Conservation (phyloP, 2,329 filamentous ascomycete species). For the Dactylella cylindrospora region DNA sequence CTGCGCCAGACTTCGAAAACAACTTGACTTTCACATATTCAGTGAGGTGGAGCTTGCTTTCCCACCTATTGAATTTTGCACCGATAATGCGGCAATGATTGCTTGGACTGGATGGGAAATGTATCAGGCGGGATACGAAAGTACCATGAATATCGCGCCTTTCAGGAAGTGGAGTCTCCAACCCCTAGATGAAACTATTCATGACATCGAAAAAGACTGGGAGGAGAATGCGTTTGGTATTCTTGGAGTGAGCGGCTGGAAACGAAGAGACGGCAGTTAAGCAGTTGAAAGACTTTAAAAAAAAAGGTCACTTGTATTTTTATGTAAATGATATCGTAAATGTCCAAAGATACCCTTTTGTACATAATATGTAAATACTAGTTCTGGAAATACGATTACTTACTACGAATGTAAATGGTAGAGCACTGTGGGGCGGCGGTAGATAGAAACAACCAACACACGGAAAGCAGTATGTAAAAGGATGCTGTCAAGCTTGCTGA, state of each 20-base stretch:
- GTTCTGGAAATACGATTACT: too few relatives aligned
- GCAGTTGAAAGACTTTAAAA: background rate
- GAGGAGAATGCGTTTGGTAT: conserved; percentile 41
- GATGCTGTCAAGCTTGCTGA: too few relatives aligned
- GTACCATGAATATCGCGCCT: conserved; percentile 62
- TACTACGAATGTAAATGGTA: too few relatives aligned
- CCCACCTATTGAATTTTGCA: conserved; percentile 78
- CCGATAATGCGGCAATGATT: conserved; percentile 97
- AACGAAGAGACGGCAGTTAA: conserved; percentile 7
- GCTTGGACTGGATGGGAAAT: conserved; percentile 92
- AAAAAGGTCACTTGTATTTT: too few relatives aligned
- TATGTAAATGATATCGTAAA: too few relatives aligned
- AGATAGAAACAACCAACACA: too few relatives aligned
- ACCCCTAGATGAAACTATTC: conserved; percentile 19
- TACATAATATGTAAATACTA: too few relatives aligned
- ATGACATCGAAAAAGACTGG: conserved; percentile 23
- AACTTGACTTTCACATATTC: conserved; percentile 59
- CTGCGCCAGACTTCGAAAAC: conserved; percentile 60
- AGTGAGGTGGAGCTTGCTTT: conserved; percentile 64
- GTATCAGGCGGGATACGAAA: conserved; percentile 74
- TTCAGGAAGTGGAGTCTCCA: conserved; percentile 65
- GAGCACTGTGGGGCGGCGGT: too few relatives aligned
- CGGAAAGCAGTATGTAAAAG: too few relatives aligned
- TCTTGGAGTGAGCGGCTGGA: conserved; percentile 29
- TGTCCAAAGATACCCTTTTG: too few relatives aligned